Evolutionary conservation across 2,329 filamentous ascomycete genomes (phyloP), one percentile per base, ranked within the genome.

Genomic region (Colletotrichum sp.): DNA sequence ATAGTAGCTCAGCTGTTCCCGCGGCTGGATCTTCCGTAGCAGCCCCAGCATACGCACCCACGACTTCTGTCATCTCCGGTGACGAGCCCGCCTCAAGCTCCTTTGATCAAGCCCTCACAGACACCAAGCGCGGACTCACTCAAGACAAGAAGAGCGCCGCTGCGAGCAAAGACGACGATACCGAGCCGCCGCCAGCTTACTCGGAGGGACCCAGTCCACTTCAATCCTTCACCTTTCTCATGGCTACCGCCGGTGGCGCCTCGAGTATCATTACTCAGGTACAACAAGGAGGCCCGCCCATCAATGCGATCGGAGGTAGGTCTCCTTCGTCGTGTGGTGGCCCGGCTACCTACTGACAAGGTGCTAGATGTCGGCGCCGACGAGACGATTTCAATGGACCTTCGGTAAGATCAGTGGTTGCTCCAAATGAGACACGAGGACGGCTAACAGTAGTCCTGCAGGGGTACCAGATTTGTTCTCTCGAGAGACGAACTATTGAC

Each of bases 231-330:
- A 93, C 94, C 81, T 99, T 98, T 92, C 92, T 98, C 85, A 99
- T 99, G 97, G 96, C 97, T 87, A 95, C 96, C 85, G 96, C 96
- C 87, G 96, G 96, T 90, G 96, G 96, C 88, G 95, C 96, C 81
- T 94, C 96, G 89, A 99, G 97, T 92, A 98, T 99, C 84, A 98
- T 99, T 88, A 99, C 97, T 87, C 97, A 99, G 89, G 97, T 99
- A 81, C 96, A 98, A 84, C 97, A 99, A 87, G 94, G 94, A 79
- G 96, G 94, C 67, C 95, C 96, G 81, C 95, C 96, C 49, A 92
- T 98, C 80, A 98, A 97, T 86, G 94, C 95, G 71, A 90, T 99
- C 77, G 95, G 95, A 92, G 95, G 95, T 96, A 87, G 82, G 90
- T 77, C n/a, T 22, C 4, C 12, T 44, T 55, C 15, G 3, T n/a